These are phyloP conservation scores for Phaeodactylum tricornutum DNA, from an alignment of 108 stramenopile genomes.

Conservation along the genomic window DNA sequence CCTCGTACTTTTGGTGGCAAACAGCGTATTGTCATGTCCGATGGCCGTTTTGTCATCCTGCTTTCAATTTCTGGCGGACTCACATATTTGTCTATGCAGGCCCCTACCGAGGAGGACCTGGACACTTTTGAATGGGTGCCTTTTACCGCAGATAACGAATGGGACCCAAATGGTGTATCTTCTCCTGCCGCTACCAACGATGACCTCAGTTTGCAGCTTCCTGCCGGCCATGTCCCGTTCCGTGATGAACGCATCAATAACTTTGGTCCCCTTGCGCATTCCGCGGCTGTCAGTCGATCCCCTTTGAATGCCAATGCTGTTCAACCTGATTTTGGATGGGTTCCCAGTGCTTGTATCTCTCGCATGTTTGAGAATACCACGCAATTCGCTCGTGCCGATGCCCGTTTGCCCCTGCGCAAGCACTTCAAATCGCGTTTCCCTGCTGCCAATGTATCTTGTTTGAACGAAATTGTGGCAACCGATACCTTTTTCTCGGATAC, in stretches of 20 bases:
- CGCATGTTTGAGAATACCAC: conserved; percentile 9
- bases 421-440: conserved; percentile 4
- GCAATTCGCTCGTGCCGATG: background rate
- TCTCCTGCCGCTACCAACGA: too few species aligned
- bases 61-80: conserved; percentile 1
- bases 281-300: too few species aligned
- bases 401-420: background rate
- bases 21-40: conserved; percentile 7
- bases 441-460: conserved; percentile 3
- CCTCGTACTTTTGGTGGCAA: conserved; percentile 1
- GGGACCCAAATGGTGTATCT: too few species aligned
- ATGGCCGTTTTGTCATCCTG: conserved; percentile 7
- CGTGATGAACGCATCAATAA: too few species aligned
- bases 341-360: conserved; percentile 6
- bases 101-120: background rate
- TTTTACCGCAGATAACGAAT: conserved; percentile 6
- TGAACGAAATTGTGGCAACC: conserved; percentile 3
- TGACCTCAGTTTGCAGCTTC: too few species aligned
- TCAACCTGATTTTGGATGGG: conserved; percentile 1
- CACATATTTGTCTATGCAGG: background rate
- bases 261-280: too few species aligned
- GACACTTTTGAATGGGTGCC: conserved; percentile 3
- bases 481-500: conserved; percentile 9
- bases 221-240: too few species aligned
- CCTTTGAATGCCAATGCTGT: too few species aligned